Base-by-base conservation (phyloP, 2,329 filamentous ascomycete genomes). In the Pyrenochaeta sp. region DNA sequence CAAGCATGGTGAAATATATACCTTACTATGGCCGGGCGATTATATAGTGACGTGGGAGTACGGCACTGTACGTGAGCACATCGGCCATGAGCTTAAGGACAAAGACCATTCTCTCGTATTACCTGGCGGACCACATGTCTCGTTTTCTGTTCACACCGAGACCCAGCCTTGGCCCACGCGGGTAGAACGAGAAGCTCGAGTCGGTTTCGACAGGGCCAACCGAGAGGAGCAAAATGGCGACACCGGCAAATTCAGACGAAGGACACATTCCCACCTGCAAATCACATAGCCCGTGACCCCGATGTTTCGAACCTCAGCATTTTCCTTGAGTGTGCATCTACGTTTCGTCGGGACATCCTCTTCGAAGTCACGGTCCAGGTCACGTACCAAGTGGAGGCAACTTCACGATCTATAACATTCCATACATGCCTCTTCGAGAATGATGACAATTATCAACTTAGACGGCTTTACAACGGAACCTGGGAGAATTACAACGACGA, bases 51-150 rank as follows among this genome's bases (percentile, higher is more conserved):
- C 28, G 19, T 57, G 54, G 54, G 54, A 57, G n/a, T 52, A 39
- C 13, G 54, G 54, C 44, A 57, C 54, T n/a, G 28, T 57, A 37
- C 49, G 28, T 22, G 50, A 52, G 27, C 54, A 53, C 45, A 44
- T 44, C 13, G 36, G 44, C 27, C 54, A 36, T 25, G 43, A 48
- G 45, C 50, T 57, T n/a, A 4, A 42, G 9, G 34, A 47, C 34
- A 57, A 36, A 19, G 36, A 28, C 25, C 37, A 43, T 27, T 24
- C 49, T 24, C 43, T 57, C 36, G 25, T 49, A 10, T 37, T 57
- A 36, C 49, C 50, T 40, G 54, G 43, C 15, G 50, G 54, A 13
- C 9, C 54, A 34, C 49, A 48, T 34, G 19, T 57, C 27, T 40
- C 54, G 12, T 57, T 57, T 45, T 36, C 43, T 9, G 37, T 44